phyloP scores from a whole-genome alignment of 2,329 filamentous ascomycete genomes.

The Ceratocystis diversiconidia region DNA sequence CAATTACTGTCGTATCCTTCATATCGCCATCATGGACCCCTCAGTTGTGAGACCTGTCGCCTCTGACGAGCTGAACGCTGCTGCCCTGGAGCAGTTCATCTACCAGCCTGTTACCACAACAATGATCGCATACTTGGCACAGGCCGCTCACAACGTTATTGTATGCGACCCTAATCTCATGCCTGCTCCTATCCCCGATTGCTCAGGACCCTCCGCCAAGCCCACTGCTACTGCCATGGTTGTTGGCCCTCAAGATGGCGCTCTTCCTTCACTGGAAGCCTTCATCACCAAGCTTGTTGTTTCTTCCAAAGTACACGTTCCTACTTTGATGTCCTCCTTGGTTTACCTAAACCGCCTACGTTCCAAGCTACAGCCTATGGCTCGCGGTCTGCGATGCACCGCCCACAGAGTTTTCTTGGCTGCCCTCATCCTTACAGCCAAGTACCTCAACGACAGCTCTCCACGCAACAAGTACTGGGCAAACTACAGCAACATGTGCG shows the following conservation, averaged over 20 bases:
- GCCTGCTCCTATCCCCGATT: conserved; percentile 27
- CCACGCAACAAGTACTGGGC: conserved; percentile 99
- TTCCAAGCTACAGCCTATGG: conserved; percentile 75
- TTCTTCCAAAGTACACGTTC: conserved; percentile 90
- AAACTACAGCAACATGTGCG: conserved; percentile 69
- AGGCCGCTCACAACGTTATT: conserved; percentile 63
- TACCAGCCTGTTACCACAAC: conserved; percentile 58
- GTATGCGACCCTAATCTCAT: conserved; percentile 54
- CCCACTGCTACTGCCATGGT: conserved; percentile 37
- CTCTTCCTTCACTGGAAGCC: conserved; percentile 66
- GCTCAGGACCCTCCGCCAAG: conserved; percentile 28
- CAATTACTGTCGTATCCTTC: too few relatives aligned
- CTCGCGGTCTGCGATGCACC: conserved; percentile 91
- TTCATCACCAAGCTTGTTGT: conserved; percentile 89
- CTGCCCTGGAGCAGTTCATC: conserved; percentile 67
- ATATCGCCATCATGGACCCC: conserved; percentile 10
- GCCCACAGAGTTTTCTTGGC: conserved; percentile 96
- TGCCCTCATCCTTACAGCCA: conserved; percentile 70
- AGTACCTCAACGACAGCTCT: conserved; percentile 96
- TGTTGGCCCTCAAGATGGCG: conserved; percentile 34
- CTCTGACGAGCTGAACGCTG: conserved; percentile 49
- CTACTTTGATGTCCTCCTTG: conserved; percentile 90
- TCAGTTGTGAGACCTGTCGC: conserved; percentile 27
- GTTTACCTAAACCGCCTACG: conserved; percentile 83
- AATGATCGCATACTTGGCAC: conserved; percentile 66